These are phyloP conservation scores for Ceratocystis papillata DNA, from an alignment of 2,329 filamentous ascomycete genomes.

Conservation along the genomic window DNA sequence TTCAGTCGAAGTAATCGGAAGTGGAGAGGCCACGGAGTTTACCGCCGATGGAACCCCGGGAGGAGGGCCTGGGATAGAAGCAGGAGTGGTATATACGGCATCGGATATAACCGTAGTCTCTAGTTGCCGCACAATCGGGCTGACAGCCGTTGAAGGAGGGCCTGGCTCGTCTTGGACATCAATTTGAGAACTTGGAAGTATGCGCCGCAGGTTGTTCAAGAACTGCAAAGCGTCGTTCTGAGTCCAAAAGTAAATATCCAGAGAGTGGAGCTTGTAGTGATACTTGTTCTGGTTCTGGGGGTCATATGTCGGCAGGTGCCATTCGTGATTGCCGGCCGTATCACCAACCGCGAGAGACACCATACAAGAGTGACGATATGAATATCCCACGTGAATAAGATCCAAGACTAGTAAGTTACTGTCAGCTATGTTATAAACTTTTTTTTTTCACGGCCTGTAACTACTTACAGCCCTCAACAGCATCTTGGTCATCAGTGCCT, in stretches of 20 bases:
- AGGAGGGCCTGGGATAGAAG: slow-evolving; percentile 25
- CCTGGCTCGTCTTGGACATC: slow-evolving; percentile 54
- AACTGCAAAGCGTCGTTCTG: slow-evolving; percentile 60
- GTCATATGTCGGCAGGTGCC: slow-evolving; percentile 66
- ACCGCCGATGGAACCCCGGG: slow-evolving; percentile 25
- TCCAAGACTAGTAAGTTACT: slow-evolving; percentile 59
- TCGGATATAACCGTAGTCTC: slow-evolving; percentile 60
- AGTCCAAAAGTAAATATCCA: slow-evolving; percentile 74
- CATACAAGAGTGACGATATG: slow-evolving; percentile 61
- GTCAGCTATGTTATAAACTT: slow-evolving; percentile 56
- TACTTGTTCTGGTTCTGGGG: slow-evolving; percentile 65
- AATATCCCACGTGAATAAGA: slow-evolving; percentile 53
- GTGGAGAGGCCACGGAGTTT: slow-evolving; percentile 16
- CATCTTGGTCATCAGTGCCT: slow-evolving; percentile 66
- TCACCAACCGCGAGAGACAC: slow-evolving; percentile 53
- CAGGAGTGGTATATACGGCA: slow-evolving; percentile 36
- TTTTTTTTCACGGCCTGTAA: slow-evolving; percentile 39
- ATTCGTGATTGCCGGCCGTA: slow-evolving; percentile 46
- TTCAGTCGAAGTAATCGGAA: neutral
- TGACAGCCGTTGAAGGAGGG: slow-evolving; percentile 45
- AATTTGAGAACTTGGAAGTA: slow-evolving; percentile 51
- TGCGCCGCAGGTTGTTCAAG: slow-evolving; percentile 54
- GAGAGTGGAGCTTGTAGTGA: slow-evolving; percentile 62
- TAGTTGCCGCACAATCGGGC: slow-evolving; percentile 60
- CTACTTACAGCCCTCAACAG: slow-evolving; percentile 61